Evolutionary conservation across 192 early-diverging fungal species (phyloP).

Genomic region (Lobosporangium transversale): DNA sequence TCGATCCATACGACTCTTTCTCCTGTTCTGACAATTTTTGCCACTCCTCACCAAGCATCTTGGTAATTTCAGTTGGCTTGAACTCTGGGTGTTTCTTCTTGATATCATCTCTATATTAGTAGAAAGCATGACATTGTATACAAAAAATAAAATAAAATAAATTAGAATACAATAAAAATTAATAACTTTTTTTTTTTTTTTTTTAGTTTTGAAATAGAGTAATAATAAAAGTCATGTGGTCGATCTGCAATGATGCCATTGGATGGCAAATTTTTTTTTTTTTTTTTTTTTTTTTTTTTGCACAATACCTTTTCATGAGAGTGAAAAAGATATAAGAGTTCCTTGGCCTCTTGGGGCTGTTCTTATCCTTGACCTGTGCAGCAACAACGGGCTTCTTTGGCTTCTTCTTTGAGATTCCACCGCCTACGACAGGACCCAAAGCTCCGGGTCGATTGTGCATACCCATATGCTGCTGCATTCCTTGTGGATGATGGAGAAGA

Average conservation of each 20-base stretch:
- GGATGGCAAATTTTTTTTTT: too few species aligned
- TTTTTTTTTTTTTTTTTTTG: too few species aligned
- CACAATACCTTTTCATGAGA: slow-evolving; percentile 47
- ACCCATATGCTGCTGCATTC: slow-evolving; percentile 40
- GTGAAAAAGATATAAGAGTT: slow-evolving; percentile 56
- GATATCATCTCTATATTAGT: slow-evolving; percentile 41
- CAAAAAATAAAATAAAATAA: slow-evolving; percentile 4
- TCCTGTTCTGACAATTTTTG: slow-evolving; percentile 52
- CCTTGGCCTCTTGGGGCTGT: slow-evolving; percentile 53
- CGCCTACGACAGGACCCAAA: slow-evolving; percentile 15
- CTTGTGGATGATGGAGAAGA: slow-evolving; percentile 29
- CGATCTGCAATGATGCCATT: too few species aligned
- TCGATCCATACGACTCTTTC: slow-evolving; percentile 49
- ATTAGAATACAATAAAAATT: background rate
- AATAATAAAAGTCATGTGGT: too few species aligned
- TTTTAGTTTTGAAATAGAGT: background rate
- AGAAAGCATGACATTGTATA: background rate
- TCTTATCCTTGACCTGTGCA: slow-evolving; percentile 51
- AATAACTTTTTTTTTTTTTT: too few species aligned
- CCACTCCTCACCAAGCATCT: slow-evolving; percentile 55
- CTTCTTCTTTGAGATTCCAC: slow-evolving; percentile 45
- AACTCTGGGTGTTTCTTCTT: slow-evolving; percentile 55
- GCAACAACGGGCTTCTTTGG: slow-evolving; percentile 20
- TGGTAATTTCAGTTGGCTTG: slow-evolving; percentile 52
- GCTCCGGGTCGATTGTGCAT: slow-evolving; percentile 9